Evolutionary conservation across 2,329 filamentous ascomycete species (phyloP).

Genomic region (Periconia sp.): DNA sequence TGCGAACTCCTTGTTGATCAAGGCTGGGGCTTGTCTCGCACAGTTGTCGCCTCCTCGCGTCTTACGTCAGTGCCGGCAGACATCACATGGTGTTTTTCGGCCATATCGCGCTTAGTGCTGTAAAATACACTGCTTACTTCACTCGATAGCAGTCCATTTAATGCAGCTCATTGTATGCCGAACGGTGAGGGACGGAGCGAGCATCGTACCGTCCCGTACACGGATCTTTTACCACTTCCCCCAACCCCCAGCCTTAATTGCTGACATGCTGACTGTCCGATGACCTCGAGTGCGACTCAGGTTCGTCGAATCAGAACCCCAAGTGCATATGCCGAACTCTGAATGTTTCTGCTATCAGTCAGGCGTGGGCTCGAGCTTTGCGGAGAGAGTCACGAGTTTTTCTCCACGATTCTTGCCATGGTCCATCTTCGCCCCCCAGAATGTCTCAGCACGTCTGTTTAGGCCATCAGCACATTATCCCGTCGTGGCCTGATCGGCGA

Average conservation of each 20-base stretch:
- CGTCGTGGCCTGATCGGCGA: not conserved
- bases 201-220: slow-evolving; percentile 14
- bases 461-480: not conserved
- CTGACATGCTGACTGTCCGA: slow-evolving; percentile 14
- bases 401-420: slow-evolving; percentile 1
- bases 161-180: not conserved
- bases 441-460: slow-evolving; percentile 5
- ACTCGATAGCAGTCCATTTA: not conserved
- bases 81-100: slow-evolving; percentile 4
- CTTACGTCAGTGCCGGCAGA: not conserved
- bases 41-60: not conserved
- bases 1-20: slow-evolving; percentile 15
- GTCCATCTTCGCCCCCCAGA: not conserved
- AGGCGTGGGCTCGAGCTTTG: slow-evolving; percentile 4
- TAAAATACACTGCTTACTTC: slow-evolving; percentile 13
- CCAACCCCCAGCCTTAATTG: slow-evolving; percentile 7
- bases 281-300: slow-evolving; percentile 13
- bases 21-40: slow-evolving; percentile 4
- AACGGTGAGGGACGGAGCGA: slow-evolving; percentile 20
- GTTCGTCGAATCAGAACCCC: not conserved
- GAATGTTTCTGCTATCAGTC: slow-evolving; percentile 7
- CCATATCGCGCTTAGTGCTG: not conserved
- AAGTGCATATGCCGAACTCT: not conserved
- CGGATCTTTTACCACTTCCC: slow-evolving; percentile 16
- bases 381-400: slow-evolving; percentile 8